These are phyloP conservation scores for Gymnopilus junonius DNA, from an alignment of 768 basidiomycete genomes.

Conservation along the genomic window DNA sequence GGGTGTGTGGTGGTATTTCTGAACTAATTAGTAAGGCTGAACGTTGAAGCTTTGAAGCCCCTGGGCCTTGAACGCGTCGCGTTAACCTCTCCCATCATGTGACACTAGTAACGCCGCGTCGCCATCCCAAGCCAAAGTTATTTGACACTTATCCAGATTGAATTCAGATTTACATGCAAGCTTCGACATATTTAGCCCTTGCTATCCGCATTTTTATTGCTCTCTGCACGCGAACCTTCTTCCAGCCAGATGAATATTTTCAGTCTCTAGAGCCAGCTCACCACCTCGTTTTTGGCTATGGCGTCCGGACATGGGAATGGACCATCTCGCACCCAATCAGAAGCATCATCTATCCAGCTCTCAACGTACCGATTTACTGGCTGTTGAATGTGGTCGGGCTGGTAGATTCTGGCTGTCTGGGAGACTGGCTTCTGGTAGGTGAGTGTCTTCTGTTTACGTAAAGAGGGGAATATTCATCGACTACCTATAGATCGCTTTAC, in stretches of 20 bases:
- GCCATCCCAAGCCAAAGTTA: too few species aligned
- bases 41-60: too few species aligned
- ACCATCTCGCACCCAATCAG: slow-evolving; percentile 67
- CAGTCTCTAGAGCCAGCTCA: slow-evolving; percentile 95
- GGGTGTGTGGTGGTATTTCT: background rate
- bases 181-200: slow-evolving; percentile 39
- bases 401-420: slow-evolving; percentile 42
- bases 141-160: background rate
- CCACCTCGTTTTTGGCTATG: slow-evolving; percentile 87
- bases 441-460: slow-evolving; percentile 1
- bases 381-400: slow-evolving; percentile 58
- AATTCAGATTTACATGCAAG: background rate
- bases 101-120: too few species aligned
- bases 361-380: slow-evolving; percentile 84
- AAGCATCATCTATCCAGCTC: slow-evolving; percentile 78
- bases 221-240: slow-evolving; percentile 79
- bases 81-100: background rate
- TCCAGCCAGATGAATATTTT: slow-evolving; percentile 97
- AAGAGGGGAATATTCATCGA: background rate
- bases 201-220: slow-evolving; percentile 62
- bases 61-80: background rate
- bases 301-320: slow-evolving; percentile 98
- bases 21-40: background rate
- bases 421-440: slow-evolving; percentile 67
- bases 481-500: slow-evolving; percentile 63